Percentiles rank a stretch among this genome's conserved stretches.
Evolutionary conservation across 2,329 filamentous ascomycete species (phyloP).

Genomic region (Chalara sp.): DNA sequence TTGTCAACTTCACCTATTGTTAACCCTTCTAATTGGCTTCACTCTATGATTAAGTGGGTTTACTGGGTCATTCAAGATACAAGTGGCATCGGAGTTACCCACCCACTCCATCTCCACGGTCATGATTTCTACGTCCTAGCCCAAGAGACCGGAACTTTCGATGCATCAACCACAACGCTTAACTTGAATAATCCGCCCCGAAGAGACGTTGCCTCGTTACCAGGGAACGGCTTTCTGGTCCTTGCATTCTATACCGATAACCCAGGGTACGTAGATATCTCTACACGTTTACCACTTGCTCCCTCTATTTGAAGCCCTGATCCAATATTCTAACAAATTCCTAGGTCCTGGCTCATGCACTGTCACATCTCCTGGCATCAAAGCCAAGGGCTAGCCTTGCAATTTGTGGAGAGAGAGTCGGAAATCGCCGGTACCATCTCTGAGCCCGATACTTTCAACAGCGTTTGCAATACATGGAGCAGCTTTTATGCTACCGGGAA

Average conservation of each 20-base stretch:
- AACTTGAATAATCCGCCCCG: slow-evolving; percentile 39
- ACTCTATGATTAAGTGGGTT: slow-evolving; percentile 12
- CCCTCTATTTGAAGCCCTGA: background rate
- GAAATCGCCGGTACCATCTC: slow-evolving; percentile 14
- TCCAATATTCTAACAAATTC: background rate
- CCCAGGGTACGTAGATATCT: slow-evolving; percentile 6
- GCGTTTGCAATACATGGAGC: slow-evolving; percentile 9
- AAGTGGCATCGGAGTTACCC: background rate
- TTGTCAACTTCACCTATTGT: background rate
- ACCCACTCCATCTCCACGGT: slow-evolving; percentile 25
- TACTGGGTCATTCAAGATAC: slow-evolving; percentile 12
- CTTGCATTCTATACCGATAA: slow-evolving; percentile 16
- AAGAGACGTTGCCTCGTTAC: slow-evolving; percentile 42
- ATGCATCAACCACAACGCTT: slow-evolving; percentile 19
- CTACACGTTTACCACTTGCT: background rate
- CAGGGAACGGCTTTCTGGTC: slow-evolving; percentile 12
- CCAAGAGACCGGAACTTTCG: slow-evolving; percentile 34
- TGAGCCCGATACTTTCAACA: background rate
- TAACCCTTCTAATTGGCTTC: background rate
- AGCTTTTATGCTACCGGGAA: background rate
- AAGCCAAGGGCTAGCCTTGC: slow-evolving; percentile 40
- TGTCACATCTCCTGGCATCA: slow-evolving; percentile 24
- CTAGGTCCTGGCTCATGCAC: slow-evolving; percentile 13
- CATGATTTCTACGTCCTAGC: slow-evolving; percentile 38
- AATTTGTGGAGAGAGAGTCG: slow-evolving; percentile 35